Evolutionary conservation across 2,329 filamentous ascomycete genomes (phyloP).

Genomic region (Colletotrichum sp.): DNA sequence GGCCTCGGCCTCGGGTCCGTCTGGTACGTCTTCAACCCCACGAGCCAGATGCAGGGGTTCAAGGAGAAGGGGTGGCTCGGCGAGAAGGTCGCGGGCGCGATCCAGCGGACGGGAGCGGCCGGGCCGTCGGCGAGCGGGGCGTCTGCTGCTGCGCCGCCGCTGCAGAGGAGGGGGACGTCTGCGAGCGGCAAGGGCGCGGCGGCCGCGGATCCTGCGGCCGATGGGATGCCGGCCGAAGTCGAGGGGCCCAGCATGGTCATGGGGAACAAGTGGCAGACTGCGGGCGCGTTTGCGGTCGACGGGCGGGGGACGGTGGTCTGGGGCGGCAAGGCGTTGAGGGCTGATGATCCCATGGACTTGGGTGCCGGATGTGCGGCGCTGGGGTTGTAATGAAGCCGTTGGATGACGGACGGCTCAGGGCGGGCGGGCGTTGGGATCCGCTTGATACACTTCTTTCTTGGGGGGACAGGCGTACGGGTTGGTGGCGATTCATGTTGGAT

Average conservation of each 20-base stretch:
- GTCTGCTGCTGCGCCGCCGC: not conserved
- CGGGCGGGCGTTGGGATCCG: not conserved
- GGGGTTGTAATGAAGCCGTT: conserved; percentile 25
- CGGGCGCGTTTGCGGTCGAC: conserved; percentile 57
- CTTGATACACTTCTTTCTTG: not conserved
- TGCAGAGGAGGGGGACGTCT: conserved; percentile 13
- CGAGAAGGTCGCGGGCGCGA: conserved; percentile 51
- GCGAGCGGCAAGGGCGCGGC: not conserved
- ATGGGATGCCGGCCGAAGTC: conserved; percentile 28
- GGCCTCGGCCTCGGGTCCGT: conserved; percentile 57
- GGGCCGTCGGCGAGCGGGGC: not conserved
- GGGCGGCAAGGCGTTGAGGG: conserved; percentile 51
- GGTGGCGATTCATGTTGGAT: not conserved
- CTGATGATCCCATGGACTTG: conserved; percentile 58
- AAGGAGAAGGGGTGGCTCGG: conserved; percentile 61
- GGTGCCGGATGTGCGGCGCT: conserved; percentile 48
- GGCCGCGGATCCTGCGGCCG: not conserved
- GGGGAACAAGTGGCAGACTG: conserved; percentile 63
- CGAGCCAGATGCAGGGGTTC: conserved; percentile 57
- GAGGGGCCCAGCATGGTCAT: conserved; percentile 48
- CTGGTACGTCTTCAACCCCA: conserved; percentile 60
- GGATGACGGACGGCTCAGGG: not conserved
- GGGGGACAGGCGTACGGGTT: not conserved
- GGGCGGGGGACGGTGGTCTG: conserved; percentile 54
- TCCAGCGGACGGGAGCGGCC: conserved; percentile 33